Base-by-base conservation (phyloP, 148 eudicot species). In the Camellia granthamiana region DNA sequence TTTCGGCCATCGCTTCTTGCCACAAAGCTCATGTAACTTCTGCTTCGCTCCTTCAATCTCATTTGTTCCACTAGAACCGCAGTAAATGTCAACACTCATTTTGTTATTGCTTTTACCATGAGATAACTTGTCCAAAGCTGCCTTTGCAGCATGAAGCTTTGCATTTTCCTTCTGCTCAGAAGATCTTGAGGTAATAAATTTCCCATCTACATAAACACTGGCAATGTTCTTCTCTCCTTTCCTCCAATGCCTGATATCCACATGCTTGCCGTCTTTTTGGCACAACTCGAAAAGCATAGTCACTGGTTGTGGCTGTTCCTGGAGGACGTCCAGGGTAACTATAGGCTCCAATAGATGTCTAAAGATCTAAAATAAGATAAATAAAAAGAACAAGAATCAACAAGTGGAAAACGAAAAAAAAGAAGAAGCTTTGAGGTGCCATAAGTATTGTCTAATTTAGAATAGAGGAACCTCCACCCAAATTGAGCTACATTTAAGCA, bases 11-110 rank as follows among this genome's bases (percentile, higher is more conserved):
- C 88, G 91, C 85, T 84, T 88, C 88, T 85, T 89, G 83, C 82
- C 83, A 87, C 96, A 88, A 4, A 93, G 83, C 77, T 89, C 89
- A 78, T 87, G 74, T 49, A 95, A 80, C 85, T 90, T 93, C 63
- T 82, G 89, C 73, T 95, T 95, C 30, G 94, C 94, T 42, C 86
- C 86, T 86, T 86, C 88, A 78, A 90, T 88, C 84, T 90, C 93
- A 77, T 66, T 75, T 38, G 72, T 72, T 6, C 82, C 90, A 77
- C 86, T 74, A 2, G 85, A 80, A 42, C 77, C 87, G 38, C 63
- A 52, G 12, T 59, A 21, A 44, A 77, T 43, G 64, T 67, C 83
- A 9, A 42, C 46, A 51, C 66, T 47, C 75, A 66, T 19, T 18
- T 75, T 60, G 70, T 78, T 55, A 41, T 54, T 72, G 9, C 14